phyloP scores from a whole-genome alignment of 306 rosid genomes.

The Astragalus membranaceus region DNA sequence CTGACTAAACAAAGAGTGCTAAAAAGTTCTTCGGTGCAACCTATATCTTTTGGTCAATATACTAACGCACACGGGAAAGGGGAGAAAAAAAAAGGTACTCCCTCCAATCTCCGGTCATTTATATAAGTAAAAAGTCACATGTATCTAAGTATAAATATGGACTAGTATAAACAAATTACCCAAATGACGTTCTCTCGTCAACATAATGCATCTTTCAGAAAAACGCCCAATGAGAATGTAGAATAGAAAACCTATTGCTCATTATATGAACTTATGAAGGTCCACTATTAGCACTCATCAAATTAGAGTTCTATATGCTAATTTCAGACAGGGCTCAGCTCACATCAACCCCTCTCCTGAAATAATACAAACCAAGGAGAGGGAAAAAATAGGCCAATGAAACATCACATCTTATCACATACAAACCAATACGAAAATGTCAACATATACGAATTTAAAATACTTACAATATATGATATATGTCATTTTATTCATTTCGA shows the following conservation, averaged over 20 bases:
- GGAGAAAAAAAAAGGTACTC: no score
- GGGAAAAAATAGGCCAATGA: neutral
- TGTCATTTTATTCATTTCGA: neutral
- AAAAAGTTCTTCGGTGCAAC: no score
- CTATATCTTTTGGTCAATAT: no score
- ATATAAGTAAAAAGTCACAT: no score
- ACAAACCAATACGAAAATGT: constrained; percentile 1
- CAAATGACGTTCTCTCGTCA: neutral
- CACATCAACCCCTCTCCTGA: neutral
- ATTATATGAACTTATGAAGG: no score
- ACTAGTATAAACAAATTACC: neutral
- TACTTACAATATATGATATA: neutral
- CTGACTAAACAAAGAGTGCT: no score
- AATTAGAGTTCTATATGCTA: neutral
- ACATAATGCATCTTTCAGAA: neutral
- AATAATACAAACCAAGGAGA: neutral
- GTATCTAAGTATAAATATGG: no score
- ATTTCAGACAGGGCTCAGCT: neutral
- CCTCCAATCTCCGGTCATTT: no score
- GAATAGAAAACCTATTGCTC: neutral
- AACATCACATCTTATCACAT: neutral
- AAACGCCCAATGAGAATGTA: neutral
- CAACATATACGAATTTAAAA: neutral
- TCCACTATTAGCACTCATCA: neutral
- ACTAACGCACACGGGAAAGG: no score